These are phyloP conservation scores for Solanum habrochaites DNA, from an alignment of 257 asterid genomes.

Conservation along the genomic window DNA sequence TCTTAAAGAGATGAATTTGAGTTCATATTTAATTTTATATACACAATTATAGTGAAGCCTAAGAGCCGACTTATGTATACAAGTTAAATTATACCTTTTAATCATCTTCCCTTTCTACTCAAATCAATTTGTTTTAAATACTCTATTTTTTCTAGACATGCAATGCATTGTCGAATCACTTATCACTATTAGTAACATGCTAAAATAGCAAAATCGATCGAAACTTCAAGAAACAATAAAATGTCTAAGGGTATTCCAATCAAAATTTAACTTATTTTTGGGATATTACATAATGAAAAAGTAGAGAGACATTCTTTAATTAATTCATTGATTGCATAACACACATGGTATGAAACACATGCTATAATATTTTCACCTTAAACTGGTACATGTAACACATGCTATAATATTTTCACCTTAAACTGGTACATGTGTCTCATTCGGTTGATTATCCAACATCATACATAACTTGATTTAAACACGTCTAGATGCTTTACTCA, in stretches of 20 bases:
- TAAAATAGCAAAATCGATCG: too few relatives aligned
- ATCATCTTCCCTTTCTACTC: not conserved
- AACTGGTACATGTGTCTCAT: not conserved
- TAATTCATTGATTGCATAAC: too few relatives aligned
- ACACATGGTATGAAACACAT: not conserved
- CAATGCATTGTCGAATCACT: too few relatives aligned
- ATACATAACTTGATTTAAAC: too few relatives aligned
- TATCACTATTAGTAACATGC: not conserved
- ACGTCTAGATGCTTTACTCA: not conserved
- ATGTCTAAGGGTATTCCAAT: not conserved
- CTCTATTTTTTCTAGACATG: too few relatives aligned
- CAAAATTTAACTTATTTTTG: not conserved
- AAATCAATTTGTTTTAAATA: too few relatives aligned
- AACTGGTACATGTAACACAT: too few relatives aligned
- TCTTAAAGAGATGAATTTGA: too few relatives aligned
- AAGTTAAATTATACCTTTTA: not conserved
- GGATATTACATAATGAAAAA: not conserved
- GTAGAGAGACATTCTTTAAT: not conserved
- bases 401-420: not conserved
- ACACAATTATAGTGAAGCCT: not conserved
- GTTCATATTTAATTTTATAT: too few relatives aligned
- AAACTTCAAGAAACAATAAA: not conserved
- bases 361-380: not conserved
- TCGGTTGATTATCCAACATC: not conserved
- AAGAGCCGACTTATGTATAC: not conserved